Base-by-base conservation (phyloP, 257 asterid genomes). In the Salvia rosmarinus region DNA sequence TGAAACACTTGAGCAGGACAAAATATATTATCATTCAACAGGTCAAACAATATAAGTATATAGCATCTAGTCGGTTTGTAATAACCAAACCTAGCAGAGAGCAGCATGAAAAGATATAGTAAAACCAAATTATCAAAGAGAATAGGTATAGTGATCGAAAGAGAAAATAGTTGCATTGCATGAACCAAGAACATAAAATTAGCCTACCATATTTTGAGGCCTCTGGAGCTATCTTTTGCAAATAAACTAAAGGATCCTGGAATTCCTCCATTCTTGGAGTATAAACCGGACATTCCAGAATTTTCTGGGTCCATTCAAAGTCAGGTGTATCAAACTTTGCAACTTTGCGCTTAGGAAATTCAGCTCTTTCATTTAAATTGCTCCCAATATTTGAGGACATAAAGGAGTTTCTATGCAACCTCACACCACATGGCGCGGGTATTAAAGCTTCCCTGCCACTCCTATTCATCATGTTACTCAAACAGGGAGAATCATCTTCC, bases 161-260 rank as follows among this genome's bases (percentile, higher is more conserved):
- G 40, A 63, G 49, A 43, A 58, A 61, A 62, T 59, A 50, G 56
- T 44, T 56, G 50, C 61, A 51, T 44, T 56, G 50, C 61, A 51
- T 20, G 64, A 32, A 68, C 46, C 20, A 13, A 75, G 58, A 50
- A 30, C 19, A 51, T 20, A 44, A 49, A 42, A 58, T 49, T 47
- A 55, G 39, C 52, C 72, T 85, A 91, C 99, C 99, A 77, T 85
- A 88, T 94, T 82, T 89, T 4, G 96, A 91, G 75, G 99, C 99
- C 78, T 88, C 97, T 32, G 96, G 98, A 74, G 99, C 96, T 68
- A 95, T 91, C 87, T 88, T 95, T 79, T 85, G 97, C 76, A 95
- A 77, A 87, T 85, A 95, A 62, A 85, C 84, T 74, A 95, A 75
- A 62, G 99, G 99, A 82, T 95, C 99, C 80, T 89, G 88, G 74